phyloP scores from a whole-genome alignment of 768 basidiomycete species.

The Chalciporus piperatus region DNA sequence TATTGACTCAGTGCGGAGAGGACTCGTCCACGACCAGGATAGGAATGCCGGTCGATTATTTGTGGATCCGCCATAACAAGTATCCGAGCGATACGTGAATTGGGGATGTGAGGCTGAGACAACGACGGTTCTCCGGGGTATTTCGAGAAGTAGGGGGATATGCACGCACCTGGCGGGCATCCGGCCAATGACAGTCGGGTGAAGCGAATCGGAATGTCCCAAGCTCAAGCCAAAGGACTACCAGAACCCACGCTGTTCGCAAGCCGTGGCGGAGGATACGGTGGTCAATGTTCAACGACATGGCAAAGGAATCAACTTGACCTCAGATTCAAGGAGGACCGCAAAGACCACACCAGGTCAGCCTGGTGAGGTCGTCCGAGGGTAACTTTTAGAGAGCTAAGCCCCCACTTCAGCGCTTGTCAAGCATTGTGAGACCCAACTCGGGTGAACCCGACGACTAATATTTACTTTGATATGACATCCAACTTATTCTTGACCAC shows the following conservation, averaged over 20 bases:
- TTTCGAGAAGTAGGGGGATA: background rate
- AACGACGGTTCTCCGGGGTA: background rate
- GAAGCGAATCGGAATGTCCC: constrained; percentile 51
- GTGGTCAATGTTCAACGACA: constrained; percentile 4
- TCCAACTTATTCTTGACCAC: background rate
- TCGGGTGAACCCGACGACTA: constrained; percentile 12
- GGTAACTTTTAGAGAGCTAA: too few relatives aligned
- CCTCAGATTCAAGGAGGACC: background rate
- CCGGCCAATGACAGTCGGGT: constrained; percentile 61
- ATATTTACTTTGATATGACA: too few relatives aligned
- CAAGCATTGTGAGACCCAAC: too few relatives aligned
- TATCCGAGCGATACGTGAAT: constrained; percentile 29
- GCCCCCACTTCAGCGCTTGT: background rate
- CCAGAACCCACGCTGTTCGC: constrained; percentile 57
- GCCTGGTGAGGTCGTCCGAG: too few relatives aligned
- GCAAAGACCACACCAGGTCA: too few relatives aligned
- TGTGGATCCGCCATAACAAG: constrained; percentile 91
- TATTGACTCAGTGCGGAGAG: constrained; percentile 59
- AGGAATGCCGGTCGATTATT: constrained; percentile 73
- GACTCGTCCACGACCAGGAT: constrained; percentile 55
- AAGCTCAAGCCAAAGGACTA: constrained; percentile 71
- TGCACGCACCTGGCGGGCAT: constrained; percentile 31
- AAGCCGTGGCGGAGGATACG: constrained; percentile 35
- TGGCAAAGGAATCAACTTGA: background rate
- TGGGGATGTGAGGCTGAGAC: constrained; percentile 17